Percentiles rank a stretch among this genome's conserved stretches.
Conservation (phyloP, 2,329 filamentous ascomycete genomes). For the Diaporthe citriasiana region DNA sequence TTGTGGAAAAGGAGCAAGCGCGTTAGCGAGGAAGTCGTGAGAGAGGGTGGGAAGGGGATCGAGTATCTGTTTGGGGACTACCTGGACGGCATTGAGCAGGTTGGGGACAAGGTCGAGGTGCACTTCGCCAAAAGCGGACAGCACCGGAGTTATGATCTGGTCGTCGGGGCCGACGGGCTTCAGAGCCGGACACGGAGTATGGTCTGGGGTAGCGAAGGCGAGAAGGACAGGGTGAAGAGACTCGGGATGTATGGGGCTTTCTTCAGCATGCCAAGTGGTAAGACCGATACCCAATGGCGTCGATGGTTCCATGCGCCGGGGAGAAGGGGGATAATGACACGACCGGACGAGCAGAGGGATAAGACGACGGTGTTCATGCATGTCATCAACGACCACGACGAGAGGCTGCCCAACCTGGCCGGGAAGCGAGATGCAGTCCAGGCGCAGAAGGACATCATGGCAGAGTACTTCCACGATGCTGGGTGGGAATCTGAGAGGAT, state of each 20-base stretch:
- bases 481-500: conserved; percentile 61
- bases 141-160: conserved; percentile 60
- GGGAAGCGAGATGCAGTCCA: conserved; percentile 45
- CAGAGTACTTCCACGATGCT: conserved; percentile 57
- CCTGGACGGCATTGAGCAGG: conserved; percentile 38
- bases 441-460: conserved; percentile 56
- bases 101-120: conserved; percentile 49
- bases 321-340: conserved; percentile 54
- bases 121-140: conserved; percentile 60
- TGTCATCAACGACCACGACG: conserved; percentile 45
- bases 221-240: conserved; percentile 47
- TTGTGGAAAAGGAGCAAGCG: conserved; percentile 44
- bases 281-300: conserved; percentile 51
- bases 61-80: conserved; percentile 49
- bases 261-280: conserved; percentile 54
- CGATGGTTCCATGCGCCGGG: conserved; percentile 53
- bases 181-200: conserved; percentile 62
- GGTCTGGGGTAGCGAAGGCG: conserved; percentile 50
- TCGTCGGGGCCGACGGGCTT: conserved; percentile 70
- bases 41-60: conserved; percentile 47
- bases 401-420: conserved; percentile 44
- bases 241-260: conserved; percentile 54
- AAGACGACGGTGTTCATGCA: conserved; percentile 39
- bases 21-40: conserved; percentile 33
- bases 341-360: conserved; percentile 51